Percentiles rank a stretch among this genome's conserved stretches.
These are phyloP conservation scores for Aeschynomene evenia DNA, from an alignment of 306 rosid species.

Conservation along the genomic window DNA sequence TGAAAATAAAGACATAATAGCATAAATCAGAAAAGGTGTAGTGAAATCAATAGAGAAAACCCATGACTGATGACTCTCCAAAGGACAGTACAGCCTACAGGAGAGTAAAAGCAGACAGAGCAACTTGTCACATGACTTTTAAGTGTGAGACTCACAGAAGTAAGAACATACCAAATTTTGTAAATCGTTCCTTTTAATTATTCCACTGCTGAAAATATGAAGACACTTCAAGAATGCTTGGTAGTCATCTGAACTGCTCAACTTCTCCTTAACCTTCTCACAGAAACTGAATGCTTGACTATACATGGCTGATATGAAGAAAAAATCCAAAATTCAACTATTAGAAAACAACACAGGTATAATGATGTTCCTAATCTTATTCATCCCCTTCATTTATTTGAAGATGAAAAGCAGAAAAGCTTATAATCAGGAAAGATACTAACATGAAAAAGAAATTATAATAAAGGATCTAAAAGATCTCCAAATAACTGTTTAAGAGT, in stretches of 20 bases:
- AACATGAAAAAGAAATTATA: slow-evolving; percentile 16
- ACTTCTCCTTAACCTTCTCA: slow-evolving; percentile 87
- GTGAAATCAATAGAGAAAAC: no score
- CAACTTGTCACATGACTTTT: slow-evolving; percentile 1
- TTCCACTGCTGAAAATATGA: slow-evolving; percentile 81
- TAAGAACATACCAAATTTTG: slow-evolving; percentile 75
- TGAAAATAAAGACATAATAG: neutral
- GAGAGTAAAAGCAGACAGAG: slow-evolving; percentile 25
- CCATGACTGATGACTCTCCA: no score
- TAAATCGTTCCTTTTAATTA: slow-evolving; percentile 81
- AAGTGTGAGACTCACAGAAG: slow-evolving; percentile 15
- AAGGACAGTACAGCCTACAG: neutral
- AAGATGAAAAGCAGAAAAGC: slow-evolving; percentile 13
- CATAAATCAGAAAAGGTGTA: slow-evolving; percentile 3
- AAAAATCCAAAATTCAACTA: slow-evolving; percentile 11
- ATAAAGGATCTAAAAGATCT: slow-evolving; percentile 21
- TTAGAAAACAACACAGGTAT: slow-evolving; percentile 23
- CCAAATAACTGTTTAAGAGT: neutral
- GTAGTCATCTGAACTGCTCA: slow-evolving; percentile 80
- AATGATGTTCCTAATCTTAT: neutral
- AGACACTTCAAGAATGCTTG: slow-evolving; percentile 86
- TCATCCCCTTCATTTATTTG: neutral
- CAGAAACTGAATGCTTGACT: slow-evolving; percentile 77
- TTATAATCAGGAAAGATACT: slow-evolving; percentile 14
- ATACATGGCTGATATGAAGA: slow-evolving; percentile 66